These are phyloP conservation scores for Lactarius evosmus DNA, from an alignment of 768 basidiomycete genomes.

Conservation along the genomic window DNA sequence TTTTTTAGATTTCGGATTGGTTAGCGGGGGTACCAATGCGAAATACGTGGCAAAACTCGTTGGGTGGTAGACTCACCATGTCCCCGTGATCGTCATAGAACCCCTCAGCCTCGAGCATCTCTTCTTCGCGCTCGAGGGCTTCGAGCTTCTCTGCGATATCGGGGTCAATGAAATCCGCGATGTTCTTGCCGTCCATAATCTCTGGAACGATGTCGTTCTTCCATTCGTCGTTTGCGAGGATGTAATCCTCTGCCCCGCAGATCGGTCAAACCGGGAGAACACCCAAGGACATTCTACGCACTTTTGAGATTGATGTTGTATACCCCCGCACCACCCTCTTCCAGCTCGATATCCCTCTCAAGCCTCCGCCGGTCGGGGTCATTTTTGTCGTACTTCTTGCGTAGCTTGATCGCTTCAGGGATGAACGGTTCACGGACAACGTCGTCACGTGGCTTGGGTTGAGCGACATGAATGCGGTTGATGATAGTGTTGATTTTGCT, in stretches of 20 bases:
- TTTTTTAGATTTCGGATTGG: not conserved
- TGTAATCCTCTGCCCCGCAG: constrained; percentile 68
- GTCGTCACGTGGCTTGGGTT: constrained; percentile 89
- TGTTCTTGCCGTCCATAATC: constrained; percentile 97
- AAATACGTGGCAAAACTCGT: not conserved
- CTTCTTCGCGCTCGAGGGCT: constrained; percentile 95
- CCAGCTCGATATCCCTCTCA: constrained; percentile 78
- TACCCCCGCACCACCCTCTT: constrained; percentile 86
- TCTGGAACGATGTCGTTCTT: constrained; percentile 98
- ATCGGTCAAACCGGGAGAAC: not conserved
- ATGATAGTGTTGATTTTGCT: constrained; percentile 88
- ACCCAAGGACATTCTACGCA: constrained; percentile 41
- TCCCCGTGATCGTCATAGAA: constrained; percentile 92
- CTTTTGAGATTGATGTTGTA: constrained; percentile 89
- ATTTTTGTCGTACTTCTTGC: constrained; percentile 79
- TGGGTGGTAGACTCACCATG: constrained; percentile 49
- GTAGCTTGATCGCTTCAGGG: constrained; percentile 75
- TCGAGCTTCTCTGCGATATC: constrained; percentile 97
- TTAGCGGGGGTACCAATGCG: constrained; percentile 4
- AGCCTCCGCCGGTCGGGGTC: constrained; percentile 76
- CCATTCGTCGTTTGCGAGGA: constrained; percentile 89
- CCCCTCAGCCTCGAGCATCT: constrained; percentile 88
- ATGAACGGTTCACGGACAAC: constrained; percentile 84
- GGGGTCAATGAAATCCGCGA: constrained; percentile 97
- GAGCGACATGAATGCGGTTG: constrained; percentile 94